Evolutionary conservation across 2,329 filamentous ascomycete genomes (phyloP).

Genomic region (Tolypocladium sp.): DNA sequence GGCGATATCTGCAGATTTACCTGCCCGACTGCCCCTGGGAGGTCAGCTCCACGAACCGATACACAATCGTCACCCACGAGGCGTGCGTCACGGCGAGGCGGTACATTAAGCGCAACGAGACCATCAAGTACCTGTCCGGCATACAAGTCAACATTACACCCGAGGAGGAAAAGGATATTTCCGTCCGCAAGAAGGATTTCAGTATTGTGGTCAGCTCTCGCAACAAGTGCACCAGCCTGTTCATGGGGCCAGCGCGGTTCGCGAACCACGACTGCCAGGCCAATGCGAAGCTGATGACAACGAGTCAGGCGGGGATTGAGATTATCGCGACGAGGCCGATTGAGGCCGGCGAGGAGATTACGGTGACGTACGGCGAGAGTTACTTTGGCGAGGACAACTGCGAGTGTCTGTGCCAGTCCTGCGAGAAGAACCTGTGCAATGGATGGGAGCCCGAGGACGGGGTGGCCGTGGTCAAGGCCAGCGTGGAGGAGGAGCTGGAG

Average conservation of each 20-base stretch:
- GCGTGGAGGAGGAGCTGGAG: constrained; percentile 42
- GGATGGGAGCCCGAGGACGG: constrained; percentile 63
- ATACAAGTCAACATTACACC: constrained; percentile 89
- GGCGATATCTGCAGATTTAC: constrained; percentile 88
- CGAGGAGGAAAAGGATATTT: constrained; percentile 79
- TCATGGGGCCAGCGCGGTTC: constrained; percentile 90
- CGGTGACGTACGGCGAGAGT: constrained; percentile 88
- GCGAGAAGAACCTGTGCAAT: constrained; percentile 66
- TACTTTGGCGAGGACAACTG: constrained; percentile 95
- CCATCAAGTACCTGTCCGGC: constrained; percentile 82
- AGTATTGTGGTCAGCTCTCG: constrained; percentile 92
- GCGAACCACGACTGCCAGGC: constrained; percentile 95
- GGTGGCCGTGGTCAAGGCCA: constrained; percentile 34
- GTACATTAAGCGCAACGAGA: constrained; percentile 70
- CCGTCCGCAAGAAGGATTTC: constrained; percentile 81
- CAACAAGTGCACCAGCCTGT: constrained; percentile 82
- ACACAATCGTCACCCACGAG: constrained; percentile 85
- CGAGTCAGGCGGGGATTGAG: constrained; percentile 78
- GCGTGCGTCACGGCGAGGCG: constrained; percentile 77
- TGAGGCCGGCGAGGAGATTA: constrained; percentile 84
- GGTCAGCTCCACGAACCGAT: constrained; percentile 83
- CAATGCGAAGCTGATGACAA: constrained; percentile 80
- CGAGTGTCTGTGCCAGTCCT: constrained; percentile 86
- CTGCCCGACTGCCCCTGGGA: constrained; percentile 91
- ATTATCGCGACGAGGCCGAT: constrained; percentile 81